Evolutionary conservation across 208 protist species (phyloP).

Genomic region (Sergeia podlipaevii): DNA sequence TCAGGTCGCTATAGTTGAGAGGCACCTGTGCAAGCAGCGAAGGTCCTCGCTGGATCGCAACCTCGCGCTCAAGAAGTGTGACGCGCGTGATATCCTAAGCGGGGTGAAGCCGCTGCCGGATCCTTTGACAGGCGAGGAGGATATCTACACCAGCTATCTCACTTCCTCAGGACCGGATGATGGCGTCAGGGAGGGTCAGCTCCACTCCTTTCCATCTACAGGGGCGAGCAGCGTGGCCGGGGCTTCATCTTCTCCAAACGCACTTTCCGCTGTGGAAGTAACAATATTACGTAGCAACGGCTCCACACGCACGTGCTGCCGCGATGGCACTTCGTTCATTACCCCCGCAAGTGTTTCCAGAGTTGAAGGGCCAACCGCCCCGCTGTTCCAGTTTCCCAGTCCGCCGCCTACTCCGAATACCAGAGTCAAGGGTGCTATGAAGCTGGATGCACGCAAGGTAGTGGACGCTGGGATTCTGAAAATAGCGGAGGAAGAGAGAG

Average conservation of each 20-base stretch:
- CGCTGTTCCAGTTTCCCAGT: conserved; percentile 4
- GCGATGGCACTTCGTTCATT: too few species aligned
- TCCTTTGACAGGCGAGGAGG: conserved; percentile 6
- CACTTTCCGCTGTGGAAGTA: too few species aligned
- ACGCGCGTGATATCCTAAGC: conserved; percentile 1
- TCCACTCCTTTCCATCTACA: not conserved
- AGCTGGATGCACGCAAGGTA: not conserved
- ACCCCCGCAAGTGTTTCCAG: too few species aligned
- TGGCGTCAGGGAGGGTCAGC: not conserved
- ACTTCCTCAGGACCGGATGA: not conserved
- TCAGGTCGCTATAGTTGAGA: conserved; percentile 28
- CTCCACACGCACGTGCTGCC: too few species aligned
- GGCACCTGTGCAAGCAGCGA: conserved; percentile 22
- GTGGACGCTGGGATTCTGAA: too few species aligned
- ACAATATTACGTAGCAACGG: too few species aligned
- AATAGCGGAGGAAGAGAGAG: not conserved
- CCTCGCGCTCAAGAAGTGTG: conserved; percentile 5
- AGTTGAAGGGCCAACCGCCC: too few species aligned
- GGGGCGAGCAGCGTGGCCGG: conserved; percentile 1
- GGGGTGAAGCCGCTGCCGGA: conserved; percentile 3
- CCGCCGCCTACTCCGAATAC: conserved; percentile 4
- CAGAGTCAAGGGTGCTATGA: not conserved
- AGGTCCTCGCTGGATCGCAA: conserved; percentile 13
- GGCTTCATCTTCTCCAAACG: too few species aligned
- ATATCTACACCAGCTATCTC: conserved; percentile 3